Percentiles rank a stretch among this genome's conserved stretches.
Evolutionary conservation across 108 stramenopile species (phyloP).

Genomic region (Fistulifera pelliculosa): DNA sequence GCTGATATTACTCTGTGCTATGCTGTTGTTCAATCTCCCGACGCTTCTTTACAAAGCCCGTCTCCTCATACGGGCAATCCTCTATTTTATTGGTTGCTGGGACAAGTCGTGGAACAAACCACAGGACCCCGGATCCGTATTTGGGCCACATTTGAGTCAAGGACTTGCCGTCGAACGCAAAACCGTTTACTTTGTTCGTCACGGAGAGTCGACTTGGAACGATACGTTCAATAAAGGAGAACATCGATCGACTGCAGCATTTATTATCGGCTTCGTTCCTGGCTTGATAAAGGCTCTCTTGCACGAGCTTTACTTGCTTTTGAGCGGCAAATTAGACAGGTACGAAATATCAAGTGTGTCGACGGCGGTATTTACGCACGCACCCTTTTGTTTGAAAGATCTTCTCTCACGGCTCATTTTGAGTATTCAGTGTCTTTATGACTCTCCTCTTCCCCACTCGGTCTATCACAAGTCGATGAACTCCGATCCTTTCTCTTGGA

Average conservation of each 20-base stretch:
- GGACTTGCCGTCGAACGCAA: conserved; percentile 47
- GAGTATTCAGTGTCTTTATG: conserved; percentile 74
- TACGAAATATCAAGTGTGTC: conserved; percentile 11
- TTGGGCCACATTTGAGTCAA: conserved; percentile 32
- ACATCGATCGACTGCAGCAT: conserved; percentile 41
- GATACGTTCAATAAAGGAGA: conserved; percentile 87
- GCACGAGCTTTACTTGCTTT: conserved; percentile 63
- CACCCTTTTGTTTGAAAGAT: conserved; percentile 2
- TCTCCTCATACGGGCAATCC: conserved; percentile 32
- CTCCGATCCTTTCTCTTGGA: conserved; percentile 57
- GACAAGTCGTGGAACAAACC: conserved; percentile 77
- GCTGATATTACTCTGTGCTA: conserved; percentile 32
- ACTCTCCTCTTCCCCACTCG: conserved; percentile 63
- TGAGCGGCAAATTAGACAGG: conserved; percentile 66
- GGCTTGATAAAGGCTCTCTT: conserved; percentile 64
- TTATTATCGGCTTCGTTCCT: conserved; percentile 68
- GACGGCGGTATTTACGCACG: neutral
- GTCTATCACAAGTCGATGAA: conserved; percentile 55
- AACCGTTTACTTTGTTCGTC: conserved; percentile 77
- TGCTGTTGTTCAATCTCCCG: conserved; percentile 48
- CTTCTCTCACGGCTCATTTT: conserved; percentile 4
- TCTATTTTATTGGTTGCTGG: conserved; percentile 70
- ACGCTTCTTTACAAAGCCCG: conserved; percentile 48
- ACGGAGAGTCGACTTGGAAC: conserved; percentile 81
- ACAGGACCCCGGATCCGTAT: conserved; percentile 40